These are phyloP conservation scores for Jimgerdemannia lactiflua DNA, from an alignment of 192 early-diverging fungal species.

Conservation along the genomic window DNA sequence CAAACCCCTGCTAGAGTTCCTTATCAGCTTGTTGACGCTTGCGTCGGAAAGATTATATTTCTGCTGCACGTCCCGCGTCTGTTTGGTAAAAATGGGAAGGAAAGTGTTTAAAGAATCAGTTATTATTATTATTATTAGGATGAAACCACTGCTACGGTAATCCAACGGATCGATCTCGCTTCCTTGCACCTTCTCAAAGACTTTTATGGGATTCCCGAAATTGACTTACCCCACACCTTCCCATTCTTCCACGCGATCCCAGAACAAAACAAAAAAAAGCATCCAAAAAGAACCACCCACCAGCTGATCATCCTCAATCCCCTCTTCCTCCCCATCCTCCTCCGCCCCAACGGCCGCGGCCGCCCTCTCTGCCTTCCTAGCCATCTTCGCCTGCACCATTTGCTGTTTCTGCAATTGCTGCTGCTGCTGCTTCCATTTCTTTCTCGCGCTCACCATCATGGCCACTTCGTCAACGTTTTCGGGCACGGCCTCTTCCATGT, in stretches of 20 bases:
- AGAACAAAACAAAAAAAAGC: conserved; percentile 1
- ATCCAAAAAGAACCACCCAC: conserved; percentile 19
- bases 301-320: conserved; percentile 40
- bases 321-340: conserved; percentile 8
- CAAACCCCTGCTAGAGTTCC: conserved; percentile 36
- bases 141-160: no score
- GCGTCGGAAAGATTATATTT: conserved; percentile 53
- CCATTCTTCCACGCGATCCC: conserved; percentile 21
- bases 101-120: background rate
- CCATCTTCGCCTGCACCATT: conserved; percentile 15
- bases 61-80: conserved; percentile 51
- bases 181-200: no score
- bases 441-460: conserved; percentile 20
- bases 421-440: background rate
- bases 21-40: conserved; percentile 44
- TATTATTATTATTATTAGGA: no score
- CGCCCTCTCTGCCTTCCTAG: conserved; percentile 21
- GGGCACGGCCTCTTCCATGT: conserved; percentile 9
- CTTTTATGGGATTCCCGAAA: no score
- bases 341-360: conserved; percentile 2
- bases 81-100: background rate
- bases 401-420: background rate
- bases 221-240: background rate
- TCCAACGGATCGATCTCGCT: no score
- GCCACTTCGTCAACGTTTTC: conserved; percentile 44